Evolutionary conservation across 805 yeast species (phyloP).

Genomic region (Kluyveromyces aestuarii): DNA sequence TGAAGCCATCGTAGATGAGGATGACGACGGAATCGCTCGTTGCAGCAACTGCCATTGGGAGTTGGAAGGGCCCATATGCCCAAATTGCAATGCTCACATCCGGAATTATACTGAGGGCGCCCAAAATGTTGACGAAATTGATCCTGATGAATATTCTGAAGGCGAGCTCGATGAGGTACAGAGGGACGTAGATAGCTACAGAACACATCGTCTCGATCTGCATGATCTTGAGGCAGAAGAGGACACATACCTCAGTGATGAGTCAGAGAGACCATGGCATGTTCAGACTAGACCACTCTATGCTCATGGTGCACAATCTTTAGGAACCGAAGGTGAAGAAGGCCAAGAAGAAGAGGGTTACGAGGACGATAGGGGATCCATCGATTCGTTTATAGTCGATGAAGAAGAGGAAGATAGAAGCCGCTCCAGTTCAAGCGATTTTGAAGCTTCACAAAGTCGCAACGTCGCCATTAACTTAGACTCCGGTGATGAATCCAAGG

Average conservation of each 20-base stretch:
- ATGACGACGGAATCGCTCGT: conserved; percentile 62
- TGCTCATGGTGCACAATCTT: not conserved
- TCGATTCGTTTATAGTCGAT: conserved; percentile 8
- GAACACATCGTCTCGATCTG: not conserved
- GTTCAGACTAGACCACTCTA: not conserved
- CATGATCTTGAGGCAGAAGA: conserved; percentile 3
- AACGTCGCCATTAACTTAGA: not conserved
- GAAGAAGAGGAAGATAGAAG: conserved; percentile 4
- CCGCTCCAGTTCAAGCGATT: conserved; percentile 6
- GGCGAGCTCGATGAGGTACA: conserved; percentile 15
- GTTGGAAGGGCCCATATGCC: conserved; percentile 55
- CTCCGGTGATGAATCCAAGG: conserved; percentile 2
- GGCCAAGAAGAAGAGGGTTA: not conserved
- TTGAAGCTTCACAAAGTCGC: not conserved
- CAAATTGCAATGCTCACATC: conserved; percentile 56
- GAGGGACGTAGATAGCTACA: conserved; percentile 5
- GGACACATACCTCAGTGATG: not conserved
- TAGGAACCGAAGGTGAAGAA: conserved; percentile 1
- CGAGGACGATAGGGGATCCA: conserved; percentile 4
- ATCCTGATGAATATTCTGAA: conserved; percentile 19
- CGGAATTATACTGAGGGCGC: conserved; percentile 15
- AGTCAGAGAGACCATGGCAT: not conserved
- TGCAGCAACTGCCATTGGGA: conserved; percentile 80
- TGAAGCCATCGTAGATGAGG: conserved; percentile 43
- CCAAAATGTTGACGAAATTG: conserved; percentile 6